Conservation (phyloP, 768 basidiomycete genomes). For the Lentinula edodes region DNA sequence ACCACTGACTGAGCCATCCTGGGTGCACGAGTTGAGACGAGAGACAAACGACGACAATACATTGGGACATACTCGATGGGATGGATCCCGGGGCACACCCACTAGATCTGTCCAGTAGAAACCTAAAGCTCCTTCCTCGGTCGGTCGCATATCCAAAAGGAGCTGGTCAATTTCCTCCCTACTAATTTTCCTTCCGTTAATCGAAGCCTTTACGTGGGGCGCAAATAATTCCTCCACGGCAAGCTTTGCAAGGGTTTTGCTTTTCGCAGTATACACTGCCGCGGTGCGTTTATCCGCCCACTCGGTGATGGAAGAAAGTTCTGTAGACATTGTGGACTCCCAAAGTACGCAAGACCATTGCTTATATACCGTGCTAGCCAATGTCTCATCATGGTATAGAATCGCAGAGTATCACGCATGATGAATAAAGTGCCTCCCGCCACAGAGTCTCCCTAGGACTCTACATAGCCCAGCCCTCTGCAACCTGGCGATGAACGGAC, state of each 20-base stretch:
- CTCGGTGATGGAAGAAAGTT: background rate
- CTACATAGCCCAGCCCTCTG: too few species aligned
- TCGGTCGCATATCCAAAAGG: background rate
- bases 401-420: too few species aligned
- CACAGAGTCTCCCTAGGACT: too few species aligned
- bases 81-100: background rate
- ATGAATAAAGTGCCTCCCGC: too few species aligned
- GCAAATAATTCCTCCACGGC: background rate
- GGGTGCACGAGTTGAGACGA: background rate
- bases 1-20: background rate
- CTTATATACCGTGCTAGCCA: too few species aligned
- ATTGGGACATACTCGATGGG: background rate
- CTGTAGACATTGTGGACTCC: background rate
- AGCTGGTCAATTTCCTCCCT: background rate
- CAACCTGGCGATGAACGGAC: too few species aligned
- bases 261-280: background rate
- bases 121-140: background rate
- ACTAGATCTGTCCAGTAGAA: background rate
- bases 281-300: slow-evolving; percentile 1
- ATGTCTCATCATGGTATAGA: too few species aligned
- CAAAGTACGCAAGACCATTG: too few species aligned
- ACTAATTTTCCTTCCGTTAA: background rate
- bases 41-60: background rate
- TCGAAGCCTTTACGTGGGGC: background rate
- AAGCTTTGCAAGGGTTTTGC: background rate